Conservation (phyloP, 2,329 filamentous ascomycete genomes). For the Emericellopsis cladophorae region DNA sequence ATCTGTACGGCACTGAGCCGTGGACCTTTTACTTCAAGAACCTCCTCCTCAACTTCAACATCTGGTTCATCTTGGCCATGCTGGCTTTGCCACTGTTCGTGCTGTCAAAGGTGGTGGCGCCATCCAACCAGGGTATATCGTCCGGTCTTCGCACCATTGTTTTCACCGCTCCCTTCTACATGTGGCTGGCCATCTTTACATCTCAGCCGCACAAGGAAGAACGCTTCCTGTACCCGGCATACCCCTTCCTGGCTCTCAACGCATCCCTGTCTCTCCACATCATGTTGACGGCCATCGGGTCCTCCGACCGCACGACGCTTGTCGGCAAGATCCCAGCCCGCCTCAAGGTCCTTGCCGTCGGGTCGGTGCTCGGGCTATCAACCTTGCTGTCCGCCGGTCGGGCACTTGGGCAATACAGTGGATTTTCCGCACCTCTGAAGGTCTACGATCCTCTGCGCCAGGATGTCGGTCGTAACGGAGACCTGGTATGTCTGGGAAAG, state of each 20-base stretch:
- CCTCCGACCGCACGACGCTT: conserved; percentile 51
- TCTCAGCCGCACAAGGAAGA: conserved; percentile 95
- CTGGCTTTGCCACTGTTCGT: conserved; percentile 62
- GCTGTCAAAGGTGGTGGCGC: conserved; percentile 54
- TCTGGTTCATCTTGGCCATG: conserved; percentile 80
- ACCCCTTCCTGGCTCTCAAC: conserved; percentile 82
- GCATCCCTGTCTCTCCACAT: conserved; percentile 78
- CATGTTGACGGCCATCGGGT: conserved; percentile 61
- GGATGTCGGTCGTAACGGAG: conserved; percentile 42
- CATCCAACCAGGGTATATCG: conserved; percentile 49
- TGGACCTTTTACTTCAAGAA: conserved; percentile 97
- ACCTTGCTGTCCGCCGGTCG: conserved; percentile 57
- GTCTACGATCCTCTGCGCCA: conserved; percentile 58
- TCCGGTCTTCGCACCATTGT: conserved; percentile 64
- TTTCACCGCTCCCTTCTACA: conserved; percentile 77
- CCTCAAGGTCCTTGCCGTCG: conserved; percentile 57
- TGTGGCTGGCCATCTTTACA: conserved; percentile 89
- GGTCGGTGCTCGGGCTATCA: conserved; percentile 47
- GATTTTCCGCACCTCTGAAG: conserved; percentile 68
- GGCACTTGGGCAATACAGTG: conserved; percentile 63
- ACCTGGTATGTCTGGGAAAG: conserved; percentile 79
- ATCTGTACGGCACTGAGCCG: conserved; percentile 90
- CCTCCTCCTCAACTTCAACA: conserved; percentile 82
- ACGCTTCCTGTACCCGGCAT: conserved; percentile 95
- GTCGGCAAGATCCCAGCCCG: conserved; percentile 60